Evolutionary conservation across 352 stramenopile species (phyloP).

Genomic region (Phytophthora fragariaefolia): DNA sequence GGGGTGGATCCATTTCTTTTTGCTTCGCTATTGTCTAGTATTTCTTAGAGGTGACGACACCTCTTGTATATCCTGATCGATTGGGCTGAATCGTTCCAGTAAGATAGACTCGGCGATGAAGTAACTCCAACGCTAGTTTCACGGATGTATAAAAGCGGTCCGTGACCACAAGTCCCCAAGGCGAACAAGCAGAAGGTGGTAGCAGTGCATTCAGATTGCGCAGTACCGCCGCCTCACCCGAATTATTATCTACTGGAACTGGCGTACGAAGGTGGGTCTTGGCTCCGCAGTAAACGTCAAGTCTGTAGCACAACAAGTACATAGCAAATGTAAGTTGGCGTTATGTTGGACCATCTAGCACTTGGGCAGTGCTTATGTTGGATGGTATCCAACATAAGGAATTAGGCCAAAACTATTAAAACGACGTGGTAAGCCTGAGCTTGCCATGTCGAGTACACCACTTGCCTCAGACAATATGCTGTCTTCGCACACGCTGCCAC

Average conservation of each 20-base stretch:
- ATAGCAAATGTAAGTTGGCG: neutral
- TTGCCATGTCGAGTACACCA: neutral
- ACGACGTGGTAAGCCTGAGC: neutral
- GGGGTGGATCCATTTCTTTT: neutral
- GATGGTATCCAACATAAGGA: neutral
- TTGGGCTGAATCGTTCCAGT: conserved; percentile 1
- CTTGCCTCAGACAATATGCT: neutral
- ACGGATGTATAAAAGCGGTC: conserved; percentile 7
- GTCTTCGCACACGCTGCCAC: no score
- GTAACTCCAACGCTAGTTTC: conserved; percentile 6
- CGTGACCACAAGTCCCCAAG: conserved; percentile 1
- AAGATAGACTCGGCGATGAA: neutral
- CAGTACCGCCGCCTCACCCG: neutral
- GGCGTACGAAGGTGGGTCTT: conserved; percentile 2
- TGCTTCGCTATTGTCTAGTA: conserved; percentile 2
- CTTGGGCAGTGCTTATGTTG: neutral
- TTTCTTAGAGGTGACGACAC: neutral
- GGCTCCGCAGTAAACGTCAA: no score
- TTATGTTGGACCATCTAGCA: neutral
- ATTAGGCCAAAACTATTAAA: neutral
- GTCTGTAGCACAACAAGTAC: no score
- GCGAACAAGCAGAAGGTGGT: neutral
- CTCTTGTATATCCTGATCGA: neutral
- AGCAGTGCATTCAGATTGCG: conserved; percentile 10
- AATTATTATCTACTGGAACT: conserved; percentile 8